Conservation (phyloP, 768 basidiomycete species). For the Leccinum subgranulosum region DNA sequence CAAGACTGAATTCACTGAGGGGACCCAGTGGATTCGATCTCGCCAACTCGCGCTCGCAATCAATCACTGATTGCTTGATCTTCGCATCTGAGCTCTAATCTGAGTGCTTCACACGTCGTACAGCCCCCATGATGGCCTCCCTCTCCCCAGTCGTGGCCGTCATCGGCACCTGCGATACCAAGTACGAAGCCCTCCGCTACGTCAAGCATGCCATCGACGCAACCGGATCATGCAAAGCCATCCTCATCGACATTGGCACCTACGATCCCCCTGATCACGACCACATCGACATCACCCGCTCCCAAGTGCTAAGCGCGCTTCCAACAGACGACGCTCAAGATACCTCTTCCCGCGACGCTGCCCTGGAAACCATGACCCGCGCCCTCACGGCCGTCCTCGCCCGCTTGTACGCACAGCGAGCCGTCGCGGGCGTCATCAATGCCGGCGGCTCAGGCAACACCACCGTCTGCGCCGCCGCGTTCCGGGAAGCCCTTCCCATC, state of each 20-base stretch:
- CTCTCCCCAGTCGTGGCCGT: slow-evolving; percentile 20
- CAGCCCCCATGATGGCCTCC: neutral
- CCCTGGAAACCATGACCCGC: slow-evolving; percentile 17
- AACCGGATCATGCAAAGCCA: slow-evolving; percentile 19
- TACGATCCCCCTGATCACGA: slow-evolving; percentile 12
- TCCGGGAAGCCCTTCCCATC: slow-evolving; percentile 21
- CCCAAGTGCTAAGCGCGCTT: slow-evolving; percentile 15
- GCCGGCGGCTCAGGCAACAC: slow-evolving; percentile 29
- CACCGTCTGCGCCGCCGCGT: slow-evolving; percentile 21
- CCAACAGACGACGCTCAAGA: neutral
- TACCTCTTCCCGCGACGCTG: slow-evolving; percentile 6
- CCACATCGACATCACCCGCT: slow-evolving; percentile 22
- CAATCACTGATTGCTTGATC: neutral
- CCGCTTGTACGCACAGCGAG: slow-evolving; percentile 6
- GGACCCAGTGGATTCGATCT: neutral
- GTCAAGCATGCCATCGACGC: slow-evolving; percentile 17
- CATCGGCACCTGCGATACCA: slow-evolving; percentile 30
- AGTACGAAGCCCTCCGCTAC: slow-evolving; percentile 22
- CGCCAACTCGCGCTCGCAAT: neutral
- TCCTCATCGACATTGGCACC: slow-evolving; percentile 25
- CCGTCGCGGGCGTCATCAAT: slow-evolving; percentile 20
- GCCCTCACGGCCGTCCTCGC: slow-evolving; percentile 18
- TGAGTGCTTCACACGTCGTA: too few species aligned
- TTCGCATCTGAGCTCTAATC: too few species aligned
- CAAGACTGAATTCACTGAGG: too few species aligned